Evolutionary conservation across 768 basidiomycete genomes (phyloP), one percentile per base, ranked within the genome.

Genomic region (Omphalotus guepiniiformis): DNA sequence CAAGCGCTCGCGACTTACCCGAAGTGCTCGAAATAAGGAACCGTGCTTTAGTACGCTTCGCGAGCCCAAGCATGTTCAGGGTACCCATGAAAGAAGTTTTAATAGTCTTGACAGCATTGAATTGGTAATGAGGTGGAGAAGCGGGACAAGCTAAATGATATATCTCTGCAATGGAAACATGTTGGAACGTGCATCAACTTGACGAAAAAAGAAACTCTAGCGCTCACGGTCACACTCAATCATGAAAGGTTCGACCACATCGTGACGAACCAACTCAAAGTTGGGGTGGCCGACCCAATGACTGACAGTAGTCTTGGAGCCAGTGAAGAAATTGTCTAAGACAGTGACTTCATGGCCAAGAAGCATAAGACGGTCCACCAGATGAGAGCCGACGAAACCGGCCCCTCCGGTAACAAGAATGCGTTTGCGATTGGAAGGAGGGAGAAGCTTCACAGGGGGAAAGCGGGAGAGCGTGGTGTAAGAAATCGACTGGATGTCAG

Each of bases 31-130:
- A 83, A 55, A 98, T 93, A 53, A 99, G 72, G 79, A 99, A 99
- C 44, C 95, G 83, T 9, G 96, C 96, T 66, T 97, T 98, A 40
- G 87, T 92, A 51, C 94, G 90, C 69, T 97, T 97, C 6, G 96
- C 96, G 19, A 99, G 80, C 41, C 91, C 96, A 32, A 99, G 88
- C 94, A 98, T 96, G 73, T 99, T 98, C 52, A 97, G 72, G 4
- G 96, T 97, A 37, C 96, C 96, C 79, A 95, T 83, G 72, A 99
- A 99, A 9, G 93, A 95, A 0, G 96, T 98, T 67, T 97, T 98
- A 69, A 98, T 80, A 21, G 96, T 99, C 70, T 99, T 98, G 53
- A 99, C 86, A 8, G 93, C 85, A 69, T 99, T 95, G 67, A 88
- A 93, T 63, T 99, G 96, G 67, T 99, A 98, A 64, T 96, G 93